These are phyloP conservation scores for Styphnolobium japonicum DNA, from an alignment of 306 rosid genomes.

Conservation along the genomic window DNA sequence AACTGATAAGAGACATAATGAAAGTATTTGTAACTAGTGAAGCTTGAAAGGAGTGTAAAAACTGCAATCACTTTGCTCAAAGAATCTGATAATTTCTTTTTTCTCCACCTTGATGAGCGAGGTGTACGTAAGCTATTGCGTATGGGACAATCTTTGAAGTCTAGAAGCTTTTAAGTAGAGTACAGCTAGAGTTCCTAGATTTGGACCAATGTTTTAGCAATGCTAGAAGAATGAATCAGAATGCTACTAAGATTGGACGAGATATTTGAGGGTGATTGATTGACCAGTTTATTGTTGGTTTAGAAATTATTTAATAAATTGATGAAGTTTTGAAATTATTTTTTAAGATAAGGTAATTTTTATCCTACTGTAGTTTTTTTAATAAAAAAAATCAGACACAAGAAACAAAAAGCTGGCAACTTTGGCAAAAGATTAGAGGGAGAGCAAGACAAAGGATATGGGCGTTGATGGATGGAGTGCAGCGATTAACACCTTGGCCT, in stretches of 20 bases:
- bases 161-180: slow-evolving; percentile 5
- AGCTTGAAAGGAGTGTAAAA: slow-evolving; percentile 21
- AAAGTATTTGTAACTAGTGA: neutral
- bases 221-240: neutral
- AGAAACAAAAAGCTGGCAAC: too few relatives aligned
- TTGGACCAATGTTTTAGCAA: slow-evolving; percentile 11
- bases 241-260: neutral
- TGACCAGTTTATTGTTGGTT: too few relatives aligned
- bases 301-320: too few relatives aligned
- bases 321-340: too few relatives aligned
- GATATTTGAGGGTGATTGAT: too few relatives aligned
- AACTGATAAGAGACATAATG: neutral
- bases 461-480: too few relatives aligned
- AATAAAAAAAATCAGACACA: too few relatives aligned
- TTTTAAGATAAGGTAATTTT: too few relatives aligned
- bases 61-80: slow-evolving; percentile 29
- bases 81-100: slow-evolving; percentile 34
- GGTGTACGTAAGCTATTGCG: slow-evolving; percentile 32
- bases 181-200: neutral
- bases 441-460: too few relatives aligned
- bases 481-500: too few relatives aligned
- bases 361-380: too few relatives aligned
- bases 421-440: too few relatives aligned
- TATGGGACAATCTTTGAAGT: slow-evolving; percentile 19
- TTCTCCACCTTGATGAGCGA: slow-evolving; percentile 32